Conservation (phyloP, 768 basidiomycete species). For the Boletus eberwhitei region DNA sequence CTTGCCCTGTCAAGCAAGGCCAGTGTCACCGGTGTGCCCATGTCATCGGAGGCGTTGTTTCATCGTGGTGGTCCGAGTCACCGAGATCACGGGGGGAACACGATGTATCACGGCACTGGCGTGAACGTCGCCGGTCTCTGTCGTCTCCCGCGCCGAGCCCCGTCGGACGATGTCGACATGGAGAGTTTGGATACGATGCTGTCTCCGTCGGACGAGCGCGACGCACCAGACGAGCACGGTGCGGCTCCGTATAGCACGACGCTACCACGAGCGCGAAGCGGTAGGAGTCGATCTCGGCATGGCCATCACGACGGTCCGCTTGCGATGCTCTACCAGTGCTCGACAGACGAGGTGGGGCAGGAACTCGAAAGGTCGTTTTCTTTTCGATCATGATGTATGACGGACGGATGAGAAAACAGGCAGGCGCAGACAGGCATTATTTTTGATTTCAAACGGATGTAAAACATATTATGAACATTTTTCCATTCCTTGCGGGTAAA, state of each 20-base stretch:
- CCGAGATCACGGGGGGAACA: too few relatives aligned
- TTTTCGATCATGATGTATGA: conserved; percentile 1
- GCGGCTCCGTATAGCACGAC: neutral
- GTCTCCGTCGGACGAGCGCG: neutral
- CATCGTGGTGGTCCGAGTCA: too few relatives aligned
- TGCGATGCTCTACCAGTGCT: conserved; percentile 1
- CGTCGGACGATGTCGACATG: neutral
- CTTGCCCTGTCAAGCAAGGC: neutral
- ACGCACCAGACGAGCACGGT: neutral
- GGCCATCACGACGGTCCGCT: conserved; percentile 2
- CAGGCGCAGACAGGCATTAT: too few relatives aligned
- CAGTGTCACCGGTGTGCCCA: neutral
- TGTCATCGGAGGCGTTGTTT: neutral
- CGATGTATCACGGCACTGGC: neutral
- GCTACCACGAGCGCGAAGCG: neutral
- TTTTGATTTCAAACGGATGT: neutral
- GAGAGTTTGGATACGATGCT: neutral
- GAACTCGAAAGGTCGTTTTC: conserved; percentile 4
- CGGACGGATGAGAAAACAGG: neutral
- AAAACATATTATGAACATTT: conserved; percentile 7
- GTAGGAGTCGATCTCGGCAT: neutral
- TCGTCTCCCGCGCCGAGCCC: neutral
- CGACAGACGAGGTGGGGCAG: conserved; percentile 5
- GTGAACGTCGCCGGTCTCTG: neutral
- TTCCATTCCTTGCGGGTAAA: conserved; percentile 27